These are phyloP conservation scores for Arachis monticola DNA, from an alignment of 331 rosid genomes.

Conservation along the genomic window DNA sequence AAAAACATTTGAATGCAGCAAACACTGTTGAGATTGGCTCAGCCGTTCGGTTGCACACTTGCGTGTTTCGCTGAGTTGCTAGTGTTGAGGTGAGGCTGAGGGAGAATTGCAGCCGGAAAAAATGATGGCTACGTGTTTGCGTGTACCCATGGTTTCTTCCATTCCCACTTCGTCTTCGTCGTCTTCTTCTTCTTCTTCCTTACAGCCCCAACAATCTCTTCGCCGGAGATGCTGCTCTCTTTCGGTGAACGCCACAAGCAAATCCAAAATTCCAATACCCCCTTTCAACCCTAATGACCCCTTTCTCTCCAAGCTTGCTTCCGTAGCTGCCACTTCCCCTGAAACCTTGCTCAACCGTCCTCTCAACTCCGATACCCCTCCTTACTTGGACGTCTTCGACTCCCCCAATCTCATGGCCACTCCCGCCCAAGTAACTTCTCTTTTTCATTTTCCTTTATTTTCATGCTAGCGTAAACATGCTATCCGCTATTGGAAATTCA, in stretches of 20 bases:
- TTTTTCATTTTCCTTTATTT: background rate
- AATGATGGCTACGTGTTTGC: slow-evolving; percentile 63
- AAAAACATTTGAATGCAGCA: too few relatives aligned
- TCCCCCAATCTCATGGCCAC: slow-evolving; percentile 86
- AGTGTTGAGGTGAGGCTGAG: background rate
- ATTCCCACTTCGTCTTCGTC: slow-evolving; percentile 41
- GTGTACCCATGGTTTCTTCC: slow-evolving; percentile 57
- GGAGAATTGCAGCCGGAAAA: background rate
- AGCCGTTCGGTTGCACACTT: slow-evolving; percentile 15
- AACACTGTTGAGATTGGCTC: background rate
- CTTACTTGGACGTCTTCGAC: slow-evolving; percentile 74
- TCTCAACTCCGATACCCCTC: slow-evolving; percentile 68
- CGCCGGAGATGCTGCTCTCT: slow-evolving; percentile 43
- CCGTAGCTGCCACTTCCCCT: slow-evolving; percentile 71
- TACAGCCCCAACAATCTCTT: slow-evolving; percentile 20
- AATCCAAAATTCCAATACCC: slow-evolving; percentile 62
- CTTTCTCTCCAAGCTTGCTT: slow-evolving; percentile 79
- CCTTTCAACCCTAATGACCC: slow-evolving; percentile 85
- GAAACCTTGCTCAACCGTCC: slow-evolving; percentile 66
- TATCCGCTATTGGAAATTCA: background rate
- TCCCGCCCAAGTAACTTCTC: slow-evolving; percentile 72
- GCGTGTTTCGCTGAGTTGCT: background rate
- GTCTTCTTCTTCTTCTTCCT: slow-evolving; percentile 50
- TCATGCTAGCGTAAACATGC: background rate
- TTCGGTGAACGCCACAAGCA: slow-evolving; percentile 39